Evolutionary conservation across 139 green algal species (phyloP).

Genomic region (Dunaliella primolecta): DNA sequence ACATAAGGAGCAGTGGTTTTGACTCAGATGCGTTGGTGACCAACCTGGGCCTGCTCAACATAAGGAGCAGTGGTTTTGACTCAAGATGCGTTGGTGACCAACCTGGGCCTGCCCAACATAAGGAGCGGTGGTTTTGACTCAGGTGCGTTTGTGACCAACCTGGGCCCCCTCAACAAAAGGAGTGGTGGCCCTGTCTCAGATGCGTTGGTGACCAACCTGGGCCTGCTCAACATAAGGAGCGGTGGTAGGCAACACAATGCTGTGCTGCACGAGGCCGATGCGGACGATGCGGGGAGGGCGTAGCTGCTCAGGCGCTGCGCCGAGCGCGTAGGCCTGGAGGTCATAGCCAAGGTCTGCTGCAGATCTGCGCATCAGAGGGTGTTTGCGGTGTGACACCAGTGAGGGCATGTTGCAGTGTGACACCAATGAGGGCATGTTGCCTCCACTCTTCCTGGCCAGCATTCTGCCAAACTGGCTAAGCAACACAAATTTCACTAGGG

Average conservation of each 20-base stretch:
- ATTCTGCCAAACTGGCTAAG: no score
- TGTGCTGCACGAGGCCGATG: slow-evolving; percentile 89
- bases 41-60: background rate
- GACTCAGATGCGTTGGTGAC: background rate
- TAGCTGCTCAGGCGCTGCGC: slow-evolving; percentile 77
- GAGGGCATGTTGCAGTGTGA: background rate
- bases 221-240: slow-evolving; percentile 79
- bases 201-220: slow-evolving; percentile 23
- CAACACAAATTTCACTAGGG: no score
- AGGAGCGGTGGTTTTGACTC: background rate
- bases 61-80: background rate
- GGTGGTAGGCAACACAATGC: slow-evolving; percentile 71
- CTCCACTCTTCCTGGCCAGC: no score
- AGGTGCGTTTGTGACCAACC: background rate
- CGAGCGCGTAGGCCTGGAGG: slow-evolving; percentile 72
- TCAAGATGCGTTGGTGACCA: background rate
- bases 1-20: background rate
- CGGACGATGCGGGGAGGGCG: slow-evolving; percentile 65
- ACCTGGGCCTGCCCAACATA: background rate
- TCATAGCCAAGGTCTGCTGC: slow-evolving; percentile 50
- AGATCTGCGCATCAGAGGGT: background rate
- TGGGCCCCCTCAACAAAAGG: no score
- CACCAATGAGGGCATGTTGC: background rate
- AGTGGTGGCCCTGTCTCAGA: background rate
- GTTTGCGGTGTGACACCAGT: background rate